Evolutionary conservation across 805 yeast genomes (phyloP).

Genomic region (Spathaspora gorwiae): DNA sequence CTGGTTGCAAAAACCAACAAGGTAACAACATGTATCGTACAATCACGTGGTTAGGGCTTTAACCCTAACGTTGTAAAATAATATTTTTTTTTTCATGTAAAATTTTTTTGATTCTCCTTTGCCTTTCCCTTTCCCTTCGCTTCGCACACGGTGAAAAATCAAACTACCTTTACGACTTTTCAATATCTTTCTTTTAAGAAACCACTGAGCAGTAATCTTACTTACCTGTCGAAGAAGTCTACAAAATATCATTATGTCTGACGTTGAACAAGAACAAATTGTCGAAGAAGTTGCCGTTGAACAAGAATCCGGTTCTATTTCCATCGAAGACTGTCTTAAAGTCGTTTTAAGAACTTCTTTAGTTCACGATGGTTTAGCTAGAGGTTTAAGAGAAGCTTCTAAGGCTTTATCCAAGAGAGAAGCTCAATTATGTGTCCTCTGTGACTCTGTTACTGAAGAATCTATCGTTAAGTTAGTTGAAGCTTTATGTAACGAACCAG

Average conservation of each 20-base stretch:
- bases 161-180: neutral
- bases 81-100: neutral
- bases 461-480: constrained; percentile 95
- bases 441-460: constrained; percentile 98
- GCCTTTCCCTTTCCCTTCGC: neutral
- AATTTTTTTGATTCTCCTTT: neutral
- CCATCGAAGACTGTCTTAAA: constrained; percentile 98
- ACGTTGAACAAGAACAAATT: constrained; percentile 83
- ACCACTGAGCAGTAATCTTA: constrained; percentile 53
- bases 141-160: neutral
- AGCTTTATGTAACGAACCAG: constrained; percentile 98
- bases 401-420: constrained; percentile 97
- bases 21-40: no score
- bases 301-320: constrained; percentile 84
- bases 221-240: constrained; percentile 71
- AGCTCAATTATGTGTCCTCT: constrained; percentile 95
- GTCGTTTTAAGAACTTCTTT: constrained; percentile 97
- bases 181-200: constrained; percentile 5
- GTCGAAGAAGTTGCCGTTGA: constrained; percentile 81
- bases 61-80: neutral
- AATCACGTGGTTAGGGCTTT: neutral
- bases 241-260: constrained; percentile 62
- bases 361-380: constrained; percentile 99
- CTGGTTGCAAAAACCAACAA: no score
- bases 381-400: constrained; percentile 99